phyloP scores from a whole-genome alignment of 2,329 filamentous ascomycete genomes.

The Shiraia sp. region DNA sequence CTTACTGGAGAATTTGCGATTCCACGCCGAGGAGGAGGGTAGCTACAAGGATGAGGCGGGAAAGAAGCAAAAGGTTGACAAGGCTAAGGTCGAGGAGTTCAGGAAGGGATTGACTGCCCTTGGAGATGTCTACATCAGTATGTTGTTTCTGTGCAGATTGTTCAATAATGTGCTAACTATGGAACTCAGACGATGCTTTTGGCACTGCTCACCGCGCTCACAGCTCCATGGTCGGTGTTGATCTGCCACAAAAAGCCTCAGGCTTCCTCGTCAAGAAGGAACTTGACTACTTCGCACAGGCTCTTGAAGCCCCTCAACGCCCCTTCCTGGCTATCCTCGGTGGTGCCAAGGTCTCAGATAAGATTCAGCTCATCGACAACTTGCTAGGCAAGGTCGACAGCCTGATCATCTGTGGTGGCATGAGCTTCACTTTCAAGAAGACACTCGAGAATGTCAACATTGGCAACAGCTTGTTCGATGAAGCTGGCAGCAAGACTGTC shows the following conservation, averaged over 20 bases:
- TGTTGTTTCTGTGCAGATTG: conserved; percentile 34
- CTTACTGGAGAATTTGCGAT: conserved; percentile 95
- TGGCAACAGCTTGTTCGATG: conserved; percentile 88
- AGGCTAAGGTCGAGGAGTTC: conserved; percentile 89
- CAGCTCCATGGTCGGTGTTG: conserved; percentile 98
- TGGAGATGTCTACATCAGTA: conserved; percentile 95
- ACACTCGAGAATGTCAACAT: conserved; percentile 90
- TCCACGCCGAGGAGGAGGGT: conserved; percentile 98
- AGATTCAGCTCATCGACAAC: conserved; percentile 99
- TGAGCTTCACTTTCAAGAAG: conserved; percentile 99
- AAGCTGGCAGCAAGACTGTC: conserved; percentile 91
- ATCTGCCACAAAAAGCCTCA: conserved; percentile 94
- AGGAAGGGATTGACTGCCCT: conserved; percentile 92
- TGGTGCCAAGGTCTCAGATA: conserved; percentile 98
- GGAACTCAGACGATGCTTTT: conserved; percentile 82
- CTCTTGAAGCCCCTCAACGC: conserved; percentile 87
- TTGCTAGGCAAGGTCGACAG: conserved; percentile 97
- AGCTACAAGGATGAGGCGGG: conserved; percentile 91
- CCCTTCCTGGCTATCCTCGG: conserved; percentile 99
- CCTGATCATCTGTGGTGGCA: conserved; percentile 93
- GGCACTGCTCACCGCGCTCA: conserved; percentile 97
- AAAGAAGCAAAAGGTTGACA: conserved; percentile 98
- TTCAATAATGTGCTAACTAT: conserved; percentile 20
- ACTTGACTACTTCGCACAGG: conserved; percentile 98
- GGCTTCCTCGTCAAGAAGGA: conserved; percentile 99